Conservation (phyloP, 2,329 filamentous ascomycete genomes). For the Penicillium capsulatum region DNA sequence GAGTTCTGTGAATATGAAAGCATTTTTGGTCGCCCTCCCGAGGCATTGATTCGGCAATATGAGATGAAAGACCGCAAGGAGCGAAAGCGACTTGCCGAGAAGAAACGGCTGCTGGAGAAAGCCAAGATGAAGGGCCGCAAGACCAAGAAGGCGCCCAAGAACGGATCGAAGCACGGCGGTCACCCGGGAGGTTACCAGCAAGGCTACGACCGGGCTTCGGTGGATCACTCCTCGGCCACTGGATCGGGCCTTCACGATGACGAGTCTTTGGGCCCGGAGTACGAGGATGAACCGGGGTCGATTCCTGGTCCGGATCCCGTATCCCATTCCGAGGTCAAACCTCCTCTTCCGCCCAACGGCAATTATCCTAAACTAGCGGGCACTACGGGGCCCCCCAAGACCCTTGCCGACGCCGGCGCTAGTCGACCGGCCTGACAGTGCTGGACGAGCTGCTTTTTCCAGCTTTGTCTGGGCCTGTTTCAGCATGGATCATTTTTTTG, state of each 20-base stretch:
- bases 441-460: no score
- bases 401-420: constrained; percentile 27
- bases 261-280: constrained; percentile 48
- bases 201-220: constrained; percentile 39
- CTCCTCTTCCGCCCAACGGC: constrained; percentile 60
- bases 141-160: constrained; percentile 75
- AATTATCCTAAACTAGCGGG: constrained; percentile 36
- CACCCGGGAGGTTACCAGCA: constrained; percentile 35
- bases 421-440: constrained; percentile 31
- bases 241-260: constrained; percentile 47
- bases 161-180: constrained; percentile 48
- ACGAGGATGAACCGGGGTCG: constrained; percentile 48
- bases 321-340: constrained; percentile 62
- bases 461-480: no score
- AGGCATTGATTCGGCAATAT: constrained; percentile 81
- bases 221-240: constrained; percentile 38
- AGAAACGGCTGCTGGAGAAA: constrained; percentile 79
- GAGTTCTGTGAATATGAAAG: constrained; percentile 97
- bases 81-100: constrained; percentile 79
- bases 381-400: constrained; percentile 20
- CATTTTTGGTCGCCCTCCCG: constrained; percentile 84
- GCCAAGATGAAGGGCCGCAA: constrained; percentile 91
- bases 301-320: constrained; percentile 33
- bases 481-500: constrained; percentile 2
- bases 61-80: constrained; percentile 89